Evolutionary conservation across 345 rosid genomes (phyloP).

Genomic region (Brassica carinata): DNA sequence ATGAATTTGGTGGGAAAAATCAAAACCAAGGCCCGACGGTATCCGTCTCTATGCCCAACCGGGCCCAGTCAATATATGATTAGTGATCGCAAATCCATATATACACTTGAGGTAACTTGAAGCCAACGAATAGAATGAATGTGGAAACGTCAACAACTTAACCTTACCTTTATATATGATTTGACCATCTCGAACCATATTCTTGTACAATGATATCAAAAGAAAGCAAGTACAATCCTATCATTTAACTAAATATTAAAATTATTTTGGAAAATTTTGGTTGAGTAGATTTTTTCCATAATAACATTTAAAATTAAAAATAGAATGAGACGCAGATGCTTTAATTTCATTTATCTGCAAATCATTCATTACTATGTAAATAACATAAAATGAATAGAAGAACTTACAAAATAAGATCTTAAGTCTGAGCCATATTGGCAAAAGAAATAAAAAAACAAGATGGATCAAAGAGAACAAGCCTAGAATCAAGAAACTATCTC

Average conservation of each 20-base stretch:
- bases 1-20: neutral
- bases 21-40: constrained; percentile 9
- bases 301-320: neutral
- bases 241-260: neutral
- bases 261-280: too few relatives aligned
- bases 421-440: too few relatives aligned
- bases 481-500: too few relatives aligned
- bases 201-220: constrained; percentile 1
- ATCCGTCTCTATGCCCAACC: neutral
- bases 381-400: too few relatives aligned
- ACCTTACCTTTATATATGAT: constrained; percentile 28
- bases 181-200: constrained; percentile 35
- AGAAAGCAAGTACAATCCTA: constrained; percentile 18
- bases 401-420: too few relatives aligned
- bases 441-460: too few relatives aligned
- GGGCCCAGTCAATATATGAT: constrained; percentile 6
- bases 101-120: constrained; percentile 44
- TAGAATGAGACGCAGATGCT: neutral
- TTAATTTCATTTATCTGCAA: neutral
- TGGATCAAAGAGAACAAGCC: too few relatives aligned
- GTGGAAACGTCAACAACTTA: constrained; percentile 47
- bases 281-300: neutral
- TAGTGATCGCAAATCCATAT: neutral
- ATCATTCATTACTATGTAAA: too few relatives aligned
- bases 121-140: constrained; percentile 50